Evolutionary conservation across 1,284 basidiomycete species (phyloP), one percentile per base, ranked within the genome.

Genomic region (Ustilago cynodontis): DNA sequence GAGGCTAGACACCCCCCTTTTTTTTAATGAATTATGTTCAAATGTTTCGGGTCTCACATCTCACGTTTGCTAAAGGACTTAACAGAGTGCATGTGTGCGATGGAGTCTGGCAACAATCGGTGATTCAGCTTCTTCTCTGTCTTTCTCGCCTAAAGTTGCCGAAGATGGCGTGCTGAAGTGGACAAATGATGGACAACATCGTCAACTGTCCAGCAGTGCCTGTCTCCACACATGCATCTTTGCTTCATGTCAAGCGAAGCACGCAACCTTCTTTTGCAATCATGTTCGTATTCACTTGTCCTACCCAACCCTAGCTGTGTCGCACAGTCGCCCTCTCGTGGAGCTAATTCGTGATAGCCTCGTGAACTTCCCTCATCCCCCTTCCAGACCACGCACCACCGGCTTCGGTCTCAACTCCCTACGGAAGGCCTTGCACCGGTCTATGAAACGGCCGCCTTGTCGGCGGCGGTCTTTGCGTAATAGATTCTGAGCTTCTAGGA

Each of bases 111-210:
- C 18, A 14, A 43, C 11, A 20, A 43, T 43, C 20, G 41, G 41
- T 11, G 41, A 31, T 28, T 28, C 50, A 56, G 37, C 35, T 26
- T 45, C 45, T 56, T 43, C 18, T 57, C 55, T 11, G 31, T 33
- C 31, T 33, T n/a, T 33, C 31, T 33, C 31, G 55, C 55, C 29
- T 57, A 39, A 11, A 53, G 45, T 29, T 57, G 45, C 35, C 37
- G 11, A 58, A 28, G 4, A 68, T 68, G 59, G 59, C 65, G 59
- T 68, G 65, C 65, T 68, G 65, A 41, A 39, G 43, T 20, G 7
- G 13, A 33, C 54, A 53, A 62, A 68, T 68, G 65, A 49, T 62
- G 45, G 59, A 45, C 26, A 26, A 13, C 13, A 0, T 49, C 14
- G 14, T 20, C 47, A 50, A n/a, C 47, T 67, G 65, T 68, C 65